These are phyloP conservation scores for Saururus chinensis DNA, from an alignment of 164 flowering plant species.

Conservation along the genomic window DNA sequence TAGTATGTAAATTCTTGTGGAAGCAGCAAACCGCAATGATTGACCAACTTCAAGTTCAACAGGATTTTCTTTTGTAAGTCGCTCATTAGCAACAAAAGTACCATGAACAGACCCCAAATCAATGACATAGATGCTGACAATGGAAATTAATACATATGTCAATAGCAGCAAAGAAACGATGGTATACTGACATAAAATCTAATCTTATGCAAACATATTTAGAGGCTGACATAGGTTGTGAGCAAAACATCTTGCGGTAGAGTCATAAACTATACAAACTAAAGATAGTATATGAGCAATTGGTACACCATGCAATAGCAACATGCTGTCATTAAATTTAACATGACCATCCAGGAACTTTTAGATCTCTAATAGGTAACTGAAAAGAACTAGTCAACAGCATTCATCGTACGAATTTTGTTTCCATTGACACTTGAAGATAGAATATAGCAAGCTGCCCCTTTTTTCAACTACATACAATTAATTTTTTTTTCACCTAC, in stretches of 20 bases:
- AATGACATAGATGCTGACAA: slow-evolving; percentile 73
- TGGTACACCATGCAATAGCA: not conserved
- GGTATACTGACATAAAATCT: not conserved
- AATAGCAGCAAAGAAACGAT: not conserved
- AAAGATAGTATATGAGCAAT: not conserved
- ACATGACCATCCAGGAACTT: too few relatives aligned
- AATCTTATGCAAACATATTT: not conserved
- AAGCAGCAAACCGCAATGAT: slow-evolving; percentile 91
- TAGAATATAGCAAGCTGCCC: too few relatives aligned
- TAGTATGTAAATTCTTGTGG: slow-evolving; percentile 73
- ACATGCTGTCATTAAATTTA: not conserved
- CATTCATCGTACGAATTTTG: too few relatives aligned
- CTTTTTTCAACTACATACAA: too few relatives aligned
- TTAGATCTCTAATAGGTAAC: too few relatives aligned
- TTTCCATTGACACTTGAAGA: too few relatives aligned
- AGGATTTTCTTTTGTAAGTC: slow-evolving; percentile 79
- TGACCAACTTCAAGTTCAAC: slow-evolving; percentile 95
- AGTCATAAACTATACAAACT: too few relatives aligned
- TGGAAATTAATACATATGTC: not conserved
- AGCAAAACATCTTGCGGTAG: too few relatives aligned
- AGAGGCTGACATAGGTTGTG: too few relatives aligned
- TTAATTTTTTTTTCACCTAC: too few relatives aligned
- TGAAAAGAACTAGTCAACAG: too few relatives aligned
- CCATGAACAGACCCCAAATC: slow-evolving; percentile 98
- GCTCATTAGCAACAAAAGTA: slow-evolving; percentile 94